phyloP scores from a whole-genome alignment of 306 rosid species.

The Astragalus glycyphyllos region DNA sequence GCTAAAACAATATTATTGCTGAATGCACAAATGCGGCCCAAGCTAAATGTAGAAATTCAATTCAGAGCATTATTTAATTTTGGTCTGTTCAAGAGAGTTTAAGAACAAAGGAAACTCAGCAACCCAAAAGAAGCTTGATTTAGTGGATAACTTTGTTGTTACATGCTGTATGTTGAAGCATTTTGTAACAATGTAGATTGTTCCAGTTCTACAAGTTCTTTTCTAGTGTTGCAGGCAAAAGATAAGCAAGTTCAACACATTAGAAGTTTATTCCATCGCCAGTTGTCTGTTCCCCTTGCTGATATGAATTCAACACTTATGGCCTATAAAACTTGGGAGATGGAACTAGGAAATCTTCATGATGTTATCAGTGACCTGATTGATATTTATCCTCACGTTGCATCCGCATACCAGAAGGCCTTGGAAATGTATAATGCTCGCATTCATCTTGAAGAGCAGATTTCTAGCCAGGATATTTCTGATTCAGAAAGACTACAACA shows the following conservation, averaged over 20 bases:
- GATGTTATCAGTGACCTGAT: constrained; percentile 51
- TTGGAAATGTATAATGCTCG: constrained; percentile 79
- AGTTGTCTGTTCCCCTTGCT: constrained; percentile 81
- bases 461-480: constrained; percentile 58
- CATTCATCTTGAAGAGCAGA: constrained; percentile 64
- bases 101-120: constrained; percentile 8
- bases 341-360: constrained; percentile 58
- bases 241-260: constrained; percentile 78
- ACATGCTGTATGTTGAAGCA: constrained; percentile 32
- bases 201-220: constrained; percentile 26
- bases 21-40: too few species aligned
- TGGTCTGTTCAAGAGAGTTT: constrained; percentile 30
- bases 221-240: constrained; percentile 61
- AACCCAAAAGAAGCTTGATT: neutral
- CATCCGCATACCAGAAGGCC: constrained; percentile 73
- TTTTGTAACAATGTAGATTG: constrained; percentile 36
- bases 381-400: constrained; percentile 64
- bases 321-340: constrained; percentile 86
- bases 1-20: constrained; percentile 8
- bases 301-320: constrained; percentile 71
- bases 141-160: constrained; percentile 3
- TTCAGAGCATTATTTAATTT: constrained; percentile 22
- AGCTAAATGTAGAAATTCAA: constrained; percentile 5
- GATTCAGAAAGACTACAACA: constrained; percentile 72
- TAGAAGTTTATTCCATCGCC: constrained; percentile 83